phyloP scores from a whole-genome alignment of 345 rosid genomes.

The Populus pruinosa region DNA sequence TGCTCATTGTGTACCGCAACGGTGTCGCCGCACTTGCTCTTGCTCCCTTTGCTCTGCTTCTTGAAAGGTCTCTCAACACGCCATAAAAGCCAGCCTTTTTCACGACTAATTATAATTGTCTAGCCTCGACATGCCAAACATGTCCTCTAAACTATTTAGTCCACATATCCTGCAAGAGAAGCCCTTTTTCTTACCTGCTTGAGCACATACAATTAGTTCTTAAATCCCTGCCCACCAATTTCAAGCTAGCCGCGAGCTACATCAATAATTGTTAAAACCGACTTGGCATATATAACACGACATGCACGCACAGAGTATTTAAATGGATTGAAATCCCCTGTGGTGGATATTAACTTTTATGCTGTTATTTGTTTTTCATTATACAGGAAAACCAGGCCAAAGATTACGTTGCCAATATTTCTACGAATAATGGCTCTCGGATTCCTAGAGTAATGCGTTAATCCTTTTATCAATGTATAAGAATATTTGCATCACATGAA shows the following conservation, averaged over 20 bases:
- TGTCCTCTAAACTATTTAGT: too few species aligned
- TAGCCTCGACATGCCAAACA: not conserved
- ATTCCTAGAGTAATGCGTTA: constrained; percentile 52
- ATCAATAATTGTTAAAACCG: too few species aligned
- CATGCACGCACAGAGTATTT: not conserved
- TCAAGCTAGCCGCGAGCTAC: too few species aligned
- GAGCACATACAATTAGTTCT: too few species aligned
- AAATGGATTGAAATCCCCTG: not conserved
- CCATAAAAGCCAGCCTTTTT: not conserved
- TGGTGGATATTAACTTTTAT: not conserved
- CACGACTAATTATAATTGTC: not conserved
- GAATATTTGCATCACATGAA: not conserved
- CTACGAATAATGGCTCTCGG: constrained; percentile 57
- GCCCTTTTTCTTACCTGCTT: too few species aligned
- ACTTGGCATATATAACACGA: too few species aligned
- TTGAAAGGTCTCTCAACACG: constrained; percentile 51
- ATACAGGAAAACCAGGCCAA: constrained; percentile 70
- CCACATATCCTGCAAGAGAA: too few species aligned
- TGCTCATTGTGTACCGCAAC: constrained; percentile 69
- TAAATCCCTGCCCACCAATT: too few species aligned
- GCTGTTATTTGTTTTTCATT: not conserved
- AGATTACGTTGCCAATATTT: constrained; percentile 62
- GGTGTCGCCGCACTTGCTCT: constrained; percentile 64
- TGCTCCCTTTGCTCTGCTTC: constrained; percentile 68
- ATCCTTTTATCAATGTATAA: not conserved